Evolutionary conservation across 2,329 filamentous ascomycete genomes (phyloP), one percentile per base, ranked within the genome.

Genomic region (Verticillium albo-atrum): DNA sequence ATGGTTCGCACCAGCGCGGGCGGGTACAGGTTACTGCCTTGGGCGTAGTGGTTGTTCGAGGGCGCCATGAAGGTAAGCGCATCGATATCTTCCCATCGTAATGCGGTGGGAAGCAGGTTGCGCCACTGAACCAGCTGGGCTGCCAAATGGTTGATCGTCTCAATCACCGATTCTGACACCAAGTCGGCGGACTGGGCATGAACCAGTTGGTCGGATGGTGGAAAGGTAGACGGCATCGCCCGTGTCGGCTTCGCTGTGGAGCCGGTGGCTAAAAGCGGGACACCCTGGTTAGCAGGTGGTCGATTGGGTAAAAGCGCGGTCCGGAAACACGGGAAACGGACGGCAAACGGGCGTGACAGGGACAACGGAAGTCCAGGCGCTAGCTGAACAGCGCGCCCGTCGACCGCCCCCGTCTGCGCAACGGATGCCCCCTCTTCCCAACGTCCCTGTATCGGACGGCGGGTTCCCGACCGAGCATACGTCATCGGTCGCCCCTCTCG

Each of bases 71-170:
- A 81, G 25, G 74, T 72, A 20, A 76, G 72, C 4, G 77, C 75
- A 56, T 79, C 76, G 15, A 77, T 75, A 64, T 86, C 84, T n/a
- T 76, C 72, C 85, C 85, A 88, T 63, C 84, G 79, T 12, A 88
- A 70, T 54, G 79, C 73, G 4, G 68, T 68, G 3, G 85, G 84
- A 5, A 88, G 74, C 65, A 86, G 75, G 10, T 76, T 76, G 32
- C 83, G 79, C 85, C 85, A 88, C 61, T 82, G 78, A 10, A 82
- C 79, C 2, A 87, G 77, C 64, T 86, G 80, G 10, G 75, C 71
- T 3, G 78, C 77, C 58, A 86, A 77, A 57, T 82, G 79, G 54
- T 77, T 78, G 57, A 86, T 77, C 3, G 78, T 76, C 12, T 68
- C 69, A 1, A 50, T 3, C 17, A 32, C 55, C 52, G 27, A 47